These are phyloP conservation scores for Aquilaria agallochum DNA, from an alignment of 441 rosid genomes.

Conservation along the genomic window DNA sequence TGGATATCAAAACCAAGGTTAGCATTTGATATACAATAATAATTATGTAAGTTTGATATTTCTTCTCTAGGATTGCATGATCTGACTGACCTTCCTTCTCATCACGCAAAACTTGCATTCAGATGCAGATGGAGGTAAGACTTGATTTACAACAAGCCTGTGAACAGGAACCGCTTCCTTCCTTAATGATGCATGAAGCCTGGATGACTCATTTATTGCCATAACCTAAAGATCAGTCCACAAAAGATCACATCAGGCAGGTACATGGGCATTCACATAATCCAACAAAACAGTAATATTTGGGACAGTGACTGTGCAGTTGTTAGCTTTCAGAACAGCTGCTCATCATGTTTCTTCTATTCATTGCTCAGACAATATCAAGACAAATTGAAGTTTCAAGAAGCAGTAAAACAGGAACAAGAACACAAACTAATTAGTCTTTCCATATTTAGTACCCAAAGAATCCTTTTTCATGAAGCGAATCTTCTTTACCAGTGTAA, in stretches of 20 bases:
- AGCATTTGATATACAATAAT: neutral
- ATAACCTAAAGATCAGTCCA: conserved; percentile 39
- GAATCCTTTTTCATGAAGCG: too few relatives aligned
- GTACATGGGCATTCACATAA: neutral
- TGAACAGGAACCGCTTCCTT: conserved; percentile 63
- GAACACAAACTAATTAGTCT: too few relatives aligned
- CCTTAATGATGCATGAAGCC: conserved; percentile 59
- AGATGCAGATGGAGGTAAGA: conserved; percentile 52
- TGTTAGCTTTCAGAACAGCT: too few relatives aligned
- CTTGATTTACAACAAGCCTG: conserved; percentile 64
- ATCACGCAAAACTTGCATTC: conserved; percentile 68
- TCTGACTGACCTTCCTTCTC: conserved; percentile 53
- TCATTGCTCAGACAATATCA: too few relatives aligned
- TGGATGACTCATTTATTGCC: conserved; percentile 74
- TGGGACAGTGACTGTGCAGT: too few relatives aligned
- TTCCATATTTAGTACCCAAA: too few relatives aligned
- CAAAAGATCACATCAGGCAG: conserved; percentile 6
- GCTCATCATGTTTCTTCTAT: too few relatives aligned
- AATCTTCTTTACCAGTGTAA: too few relatives aligned
- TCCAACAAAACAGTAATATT: too few relatives aligned
- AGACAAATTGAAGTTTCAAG: too few relatives aligned
- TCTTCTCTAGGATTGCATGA: neutral
- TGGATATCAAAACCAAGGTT: too few relatives aligned
- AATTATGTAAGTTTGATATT: neutral
- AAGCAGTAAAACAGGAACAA: too few relatives aligned